Evolutionary conservation across 2,329 filamentous ascomycete genomes (phyloP).

Genomic region (Pseudogymnoascus sp.): DNA sequence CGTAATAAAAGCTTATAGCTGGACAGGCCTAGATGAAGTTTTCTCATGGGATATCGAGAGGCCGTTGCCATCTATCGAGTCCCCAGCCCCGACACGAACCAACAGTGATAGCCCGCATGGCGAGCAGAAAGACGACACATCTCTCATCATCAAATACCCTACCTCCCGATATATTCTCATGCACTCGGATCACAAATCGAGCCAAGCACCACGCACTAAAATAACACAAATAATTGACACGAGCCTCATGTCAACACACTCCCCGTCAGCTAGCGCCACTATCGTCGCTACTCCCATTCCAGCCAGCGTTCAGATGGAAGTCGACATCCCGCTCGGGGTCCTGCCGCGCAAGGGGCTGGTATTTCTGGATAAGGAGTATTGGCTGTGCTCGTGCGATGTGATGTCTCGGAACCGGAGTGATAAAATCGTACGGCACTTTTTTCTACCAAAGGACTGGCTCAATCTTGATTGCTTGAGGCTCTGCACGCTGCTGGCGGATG

Average conservation of each 20-base stretch:
- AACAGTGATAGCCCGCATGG: too few species aligned
- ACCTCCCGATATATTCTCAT: too few species aligned
- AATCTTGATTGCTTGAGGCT: constrained; percentile 4
- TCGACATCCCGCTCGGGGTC: constrained; percentile 11
- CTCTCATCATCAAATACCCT: too few species aligned
- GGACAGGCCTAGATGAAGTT: neutral
- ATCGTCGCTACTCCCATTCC: neutral
- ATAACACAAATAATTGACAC: neutral
- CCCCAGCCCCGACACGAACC: too few species aligned
- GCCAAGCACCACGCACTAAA: neutral
- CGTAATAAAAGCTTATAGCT: neutral
- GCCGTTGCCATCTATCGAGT: neutral
- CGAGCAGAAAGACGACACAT: too few species aligned
- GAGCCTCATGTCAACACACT: neutral
- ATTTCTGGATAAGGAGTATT: constrained; percentile 7
- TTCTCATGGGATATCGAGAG: neutral
- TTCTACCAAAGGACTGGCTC: constrained; percentile 11
- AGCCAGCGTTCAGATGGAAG: neutral
- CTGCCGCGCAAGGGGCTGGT: constrained; percentile 4
- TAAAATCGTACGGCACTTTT: constrained; percentile 7
- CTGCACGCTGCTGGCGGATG: constrained; percentile 3
- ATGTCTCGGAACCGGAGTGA: neutral
- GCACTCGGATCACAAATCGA: neutral
- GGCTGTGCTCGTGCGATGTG: constrained; percentile 1
- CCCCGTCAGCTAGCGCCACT: neutral